Evolutionary conservation across 2,329 filamentous ascomycete genomes (phyloP).

Genomic region (Penicillium sumatraense): DNA sequence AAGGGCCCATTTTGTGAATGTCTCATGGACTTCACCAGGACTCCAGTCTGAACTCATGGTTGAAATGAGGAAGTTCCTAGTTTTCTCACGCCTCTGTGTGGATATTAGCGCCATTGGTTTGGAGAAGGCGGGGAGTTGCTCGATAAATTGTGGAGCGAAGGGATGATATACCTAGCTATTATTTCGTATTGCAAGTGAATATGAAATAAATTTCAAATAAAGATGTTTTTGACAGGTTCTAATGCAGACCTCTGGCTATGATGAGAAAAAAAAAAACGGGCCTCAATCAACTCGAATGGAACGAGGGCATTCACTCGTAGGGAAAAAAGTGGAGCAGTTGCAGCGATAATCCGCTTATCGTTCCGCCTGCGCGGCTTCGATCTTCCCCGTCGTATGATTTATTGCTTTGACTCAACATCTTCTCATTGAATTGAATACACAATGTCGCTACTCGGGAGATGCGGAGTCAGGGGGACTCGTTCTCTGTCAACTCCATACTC

Average conservation of each 20-base stretch:
- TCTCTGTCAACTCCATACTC: conserved; percentile 12
- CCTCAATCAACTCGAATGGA: background rate
- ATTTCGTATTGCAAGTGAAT: no score
- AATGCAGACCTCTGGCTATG: background rate
- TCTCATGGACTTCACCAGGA: conserved; percentile 46
- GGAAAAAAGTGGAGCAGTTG: background rate
- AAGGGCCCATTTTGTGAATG: conserved; percentile 71
- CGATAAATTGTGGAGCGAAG: background rate
- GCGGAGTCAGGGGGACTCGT: conserved; percentile 20
- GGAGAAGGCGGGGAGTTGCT: background rate
- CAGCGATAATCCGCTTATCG: conserved; percentile 21
- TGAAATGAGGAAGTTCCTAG: background rate
- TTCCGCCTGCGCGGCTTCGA: background rate
- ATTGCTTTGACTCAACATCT: background rate
- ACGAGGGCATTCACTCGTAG: background rate
- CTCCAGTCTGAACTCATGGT: conserved; percentile 35
- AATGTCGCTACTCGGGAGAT: conserved; percentile 36
- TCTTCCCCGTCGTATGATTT: conserved; percentile 24
- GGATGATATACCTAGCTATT: no score
- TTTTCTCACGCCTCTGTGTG: background rate
- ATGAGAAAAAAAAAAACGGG: background rate
- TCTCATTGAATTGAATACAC: conserved; percentile 8
- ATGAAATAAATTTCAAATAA: background rate
- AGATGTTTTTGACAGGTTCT: background rate
- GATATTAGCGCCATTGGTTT: background rate